Conservation (phyloP, 768 basidiomycete species). For the Leccinum broughii region DNA sequence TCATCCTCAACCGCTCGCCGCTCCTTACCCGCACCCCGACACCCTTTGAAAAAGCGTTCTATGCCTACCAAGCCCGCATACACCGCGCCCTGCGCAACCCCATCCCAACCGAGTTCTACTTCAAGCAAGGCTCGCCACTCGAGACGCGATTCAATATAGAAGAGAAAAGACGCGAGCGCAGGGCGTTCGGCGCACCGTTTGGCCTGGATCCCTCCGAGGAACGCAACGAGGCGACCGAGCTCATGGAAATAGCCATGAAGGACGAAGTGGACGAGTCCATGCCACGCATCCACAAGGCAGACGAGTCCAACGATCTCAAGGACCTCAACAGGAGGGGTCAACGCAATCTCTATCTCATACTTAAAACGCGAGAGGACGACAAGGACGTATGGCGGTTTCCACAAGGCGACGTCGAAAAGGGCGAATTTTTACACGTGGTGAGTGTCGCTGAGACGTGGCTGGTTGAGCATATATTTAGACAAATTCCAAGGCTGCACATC, state of each 20-base stretch:
- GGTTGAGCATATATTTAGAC: not conserved
- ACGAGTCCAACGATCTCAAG: conserved; percentile 58
- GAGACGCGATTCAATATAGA: conserved; percentile 79
- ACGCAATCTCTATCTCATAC: conserved; percentile 85
- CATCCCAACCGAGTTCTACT: conserved; percentile 88
- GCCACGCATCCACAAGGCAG: conserved; percentile 62
- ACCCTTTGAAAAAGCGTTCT: conserved; percentile 77
- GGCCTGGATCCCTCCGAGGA: conserved; percentile 44
- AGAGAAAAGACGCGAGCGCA: conserved; percentile 68
- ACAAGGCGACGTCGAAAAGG: conserved; percentile 57
- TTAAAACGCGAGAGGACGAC: conserved; percentile 50
- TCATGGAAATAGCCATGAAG: conserved; percentile 58
- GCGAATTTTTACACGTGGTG: conserved; percentile 79
- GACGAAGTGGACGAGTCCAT: conserved; percentile 62
- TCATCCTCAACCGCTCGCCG: conserved; percentile 78
- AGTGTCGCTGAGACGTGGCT: conserved; percentile 15
- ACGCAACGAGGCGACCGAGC: conserved; percentile 47
- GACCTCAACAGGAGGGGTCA: conserved; percentile 82
- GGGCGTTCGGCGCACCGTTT: conserved; percentile 71
- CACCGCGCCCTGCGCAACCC: conserved; percentile 86
- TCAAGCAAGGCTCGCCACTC: conserved; percentile 86
- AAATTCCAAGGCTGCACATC: conserved; percentile 62
- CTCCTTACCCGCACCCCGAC: conserved; percentile 70
- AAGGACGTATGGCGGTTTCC: conserved; percentile 81
- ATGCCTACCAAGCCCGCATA: conserved; percentile 81